Conservation (phyloP, 169 alveolate species). For the Plasmodium adleri region DNA sequence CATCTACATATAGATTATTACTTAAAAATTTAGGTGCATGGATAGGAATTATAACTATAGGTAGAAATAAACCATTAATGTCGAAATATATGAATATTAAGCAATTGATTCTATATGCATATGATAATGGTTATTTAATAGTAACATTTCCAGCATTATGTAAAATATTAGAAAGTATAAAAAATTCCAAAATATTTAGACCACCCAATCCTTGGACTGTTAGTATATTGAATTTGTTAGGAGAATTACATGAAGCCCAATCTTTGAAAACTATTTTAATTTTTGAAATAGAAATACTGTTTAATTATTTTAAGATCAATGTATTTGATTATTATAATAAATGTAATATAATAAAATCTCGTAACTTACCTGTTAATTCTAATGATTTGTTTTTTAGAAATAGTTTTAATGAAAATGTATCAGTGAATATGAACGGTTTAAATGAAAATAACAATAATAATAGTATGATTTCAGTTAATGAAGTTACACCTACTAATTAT, state of each 20-base stretch:
- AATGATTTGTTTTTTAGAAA: constrained; percentile 65
- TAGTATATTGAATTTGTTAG: constrained; percentile 87
- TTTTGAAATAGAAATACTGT: constrained; percentile 90
- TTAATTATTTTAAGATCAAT: constrained; percentile 84
- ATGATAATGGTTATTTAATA: constrained; percentile 85
- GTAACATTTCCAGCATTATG: constrained; percentile 92
- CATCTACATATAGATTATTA: constrained; percentile 89
- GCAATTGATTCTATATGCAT: constrained; percentile 87
- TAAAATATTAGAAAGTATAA: constrained; percentile 88
- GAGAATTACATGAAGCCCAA: constrained; percentile 89
- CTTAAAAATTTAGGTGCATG: constrained; percentile 91
- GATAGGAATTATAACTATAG: constrained; percentile 92
- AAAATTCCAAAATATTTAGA: constrained; percentile 85
- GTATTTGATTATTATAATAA: constrained; percentile 77
- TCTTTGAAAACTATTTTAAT: constrained; percentile 87
- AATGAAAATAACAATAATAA: constrained; percentile 19
- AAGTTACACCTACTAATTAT: constrained; percentile 16
- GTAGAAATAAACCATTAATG: constrained; percentile 91
- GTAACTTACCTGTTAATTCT: constrained; percentile 54
- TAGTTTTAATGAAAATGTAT: constrained; percentile 13
- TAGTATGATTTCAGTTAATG: constrained; percentile 5
- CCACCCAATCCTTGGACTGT: constrained; percentile 96
- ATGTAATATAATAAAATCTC: constrained; percentile 69
- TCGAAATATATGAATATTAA: constrained; percentile 91
- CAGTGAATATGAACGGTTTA: constrained; percentile 15